Base-by-base conservation (phyloP, 2,329 filamentous ascomycete genomes). In the Pseudogymnoascus sp. region DNA sequence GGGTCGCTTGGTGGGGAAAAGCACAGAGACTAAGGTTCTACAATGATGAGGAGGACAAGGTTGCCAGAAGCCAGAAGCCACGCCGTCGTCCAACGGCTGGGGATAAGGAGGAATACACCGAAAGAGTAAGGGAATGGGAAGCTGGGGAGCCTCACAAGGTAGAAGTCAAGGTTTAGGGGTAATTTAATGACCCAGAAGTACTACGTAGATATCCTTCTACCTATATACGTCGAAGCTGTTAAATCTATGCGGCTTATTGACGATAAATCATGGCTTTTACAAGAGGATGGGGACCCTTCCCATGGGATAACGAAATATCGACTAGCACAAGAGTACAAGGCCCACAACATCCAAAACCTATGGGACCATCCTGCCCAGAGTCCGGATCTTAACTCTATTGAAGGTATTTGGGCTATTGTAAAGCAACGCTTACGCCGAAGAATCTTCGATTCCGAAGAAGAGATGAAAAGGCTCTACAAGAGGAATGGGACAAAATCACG, bases 401-500 rank as follows among this genome's bases (percentile, higher is more conserved):
- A 67, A 38, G 62, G 7, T 31, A 35, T 26, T 59, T 66, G 35
- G 65, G 44, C 38, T 62, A 66, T 66, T 61, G 26, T 66, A 35
- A 67, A 67, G 33, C 33, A 62, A 62, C 26, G 62, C 26, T 60
- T 66, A 42, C 38, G 50, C 11, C 16, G 47, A 26, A 64, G 47
- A 59, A 59, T 64, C 16, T 66, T 64, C 37, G 24, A 66, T 64
- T 53, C 47, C 5, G 62, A 66, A 60, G 56, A 67, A 21, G 66
- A 65, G 13, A 62, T 66, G 10, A 64, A 63, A 59, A 33, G 10
- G 26, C 31, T 26, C 31, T 65, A 26, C 37, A 65, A 61, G 61
- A 67, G 37, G 35, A 67, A 65, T 67, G 16, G 40, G n/a, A 47
- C 21, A 67, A 65, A 33, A 62, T 67, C 60, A 65, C 24, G 5